Conservation (phyloP, 148 eudicot genomes). For the Selenicereus undatus region DNA sequence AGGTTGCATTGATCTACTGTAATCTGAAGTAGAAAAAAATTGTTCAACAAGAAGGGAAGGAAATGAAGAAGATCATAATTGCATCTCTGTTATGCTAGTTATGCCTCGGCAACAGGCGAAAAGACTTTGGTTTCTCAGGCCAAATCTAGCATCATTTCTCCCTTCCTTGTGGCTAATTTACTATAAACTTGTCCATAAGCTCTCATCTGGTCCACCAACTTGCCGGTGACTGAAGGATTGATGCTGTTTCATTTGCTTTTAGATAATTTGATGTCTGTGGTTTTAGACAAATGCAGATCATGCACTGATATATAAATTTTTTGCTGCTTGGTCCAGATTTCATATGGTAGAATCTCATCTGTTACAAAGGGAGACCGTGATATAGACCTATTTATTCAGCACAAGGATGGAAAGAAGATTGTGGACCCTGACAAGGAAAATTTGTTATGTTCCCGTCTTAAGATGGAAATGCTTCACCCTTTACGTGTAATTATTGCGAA, state of each 20-base stretch:
- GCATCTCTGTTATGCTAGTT: not conserved
- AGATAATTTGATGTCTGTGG: constrained; percentile 7
- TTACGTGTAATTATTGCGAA: constrained; percentile 65
- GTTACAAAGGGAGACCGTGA: constrained; percentile 61
- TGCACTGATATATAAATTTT: not conserved
- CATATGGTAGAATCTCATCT: constrained; percentile 60
- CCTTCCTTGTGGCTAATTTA: not conserved
- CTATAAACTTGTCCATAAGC: not conserved
- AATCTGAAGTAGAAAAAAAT: not conserved
- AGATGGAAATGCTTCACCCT: constrained; percentile 79
- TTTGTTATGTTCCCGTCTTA: constrained; percentile 54
- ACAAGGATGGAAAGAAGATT: constrained; percentile 70
- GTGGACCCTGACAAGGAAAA: constrained; percentile 52
- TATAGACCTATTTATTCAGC: constrained; percentile 66
- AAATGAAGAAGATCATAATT: too few relatives aligned
- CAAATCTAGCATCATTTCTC: not conserved
- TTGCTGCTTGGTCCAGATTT: constrained; percentile 40
- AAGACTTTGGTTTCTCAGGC: too few relatives aligned
- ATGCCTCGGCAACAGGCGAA: not conserved
- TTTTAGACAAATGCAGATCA: constrained; percentile 1
- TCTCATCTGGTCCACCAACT: not conserved
- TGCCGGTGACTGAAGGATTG: not conserved
- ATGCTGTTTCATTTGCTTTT: constrained; percentile 12
- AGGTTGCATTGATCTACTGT: not conserved
- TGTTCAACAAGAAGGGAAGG: not conserved